Evolutionary conservation across 352 stramenopile species (phyloP), one percentile per base, ranked within the genome.

Genomic region (Globisporangium cylindrosporum): DNA sequence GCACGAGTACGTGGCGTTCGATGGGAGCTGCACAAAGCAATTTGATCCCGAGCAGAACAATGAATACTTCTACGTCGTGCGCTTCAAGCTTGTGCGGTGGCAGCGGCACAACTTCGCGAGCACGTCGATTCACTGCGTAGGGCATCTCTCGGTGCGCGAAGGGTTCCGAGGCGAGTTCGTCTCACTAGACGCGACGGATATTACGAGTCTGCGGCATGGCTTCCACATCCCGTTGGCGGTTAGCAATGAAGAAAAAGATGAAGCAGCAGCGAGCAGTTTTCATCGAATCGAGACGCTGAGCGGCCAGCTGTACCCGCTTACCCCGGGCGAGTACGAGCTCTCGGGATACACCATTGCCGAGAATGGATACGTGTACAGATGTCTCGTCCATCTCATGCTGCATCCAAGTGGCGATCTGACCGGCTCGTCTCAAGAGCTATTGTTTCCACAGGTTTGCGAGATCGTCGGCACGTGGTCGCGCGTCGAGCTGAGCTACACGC

Each of bases 281-380:
- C 51, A 80, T 62, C 62, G 63, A 62, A 25, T 76, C 9, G 70
- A 82, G 43, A 7, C 41, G 0, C 2, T 85, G 53, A 36, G 61
- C 4, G 66, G 72, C 1, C 68, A 73, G 12, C 60, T 91, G 55
- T 68, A 73, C 18, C 82, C 81, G 6, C 57, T 91, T 34, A 89
- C 78, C 0, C 80, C 81, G 4, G 82, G 82, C n/a, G 55, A 32
- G 0, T 91, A 91, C 53, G 67, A 77, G 27, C 27, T 91, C n/a
- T 70, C 71, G 24, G 83, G 83, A 15, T 81, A 79, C 54, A 89
- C 82, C 1, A 84, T 91, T 9, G 81, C 76, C 9, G 75, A 81
- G 56, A 89, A 85, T 41, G 72, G 74, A 24, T 80, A 83, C 34
- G 80, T 90, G 8, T 89, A 90, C 69, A 75, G 86, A 59, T 92